A percentile compares a stretch with the other conserved stretches of the same genome.
Conservation (phyloP, 208 protist genomes). For the Trypanosoma cruzi region DNA sequence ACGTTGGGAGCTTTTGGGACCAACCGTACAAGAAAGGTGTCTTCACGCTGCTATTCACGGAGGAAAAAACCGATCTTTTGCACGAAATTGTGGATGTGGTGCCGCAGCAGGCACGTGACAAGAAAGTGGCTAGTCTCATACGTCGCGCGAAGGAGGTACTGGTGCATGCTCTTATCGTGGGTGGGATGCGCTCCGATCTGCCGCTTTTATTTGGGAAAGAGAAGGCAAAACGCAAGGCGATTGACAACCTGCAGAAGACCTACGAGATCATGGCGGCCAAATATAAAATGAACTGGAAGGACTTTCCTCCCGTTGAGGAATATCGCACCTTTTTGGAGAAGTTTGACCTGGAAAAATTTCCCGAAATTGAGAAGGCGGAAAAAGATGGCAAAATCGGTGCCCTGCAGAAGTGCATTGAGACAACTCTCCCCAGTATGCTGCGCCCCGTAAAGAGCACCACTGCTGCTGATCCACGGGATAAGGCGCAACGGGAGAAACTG, state of each 20-base stretch:
- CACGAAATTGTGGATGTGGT: constrained; percentile 78
- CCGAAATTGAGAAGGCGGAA: constrained; percentile 63
- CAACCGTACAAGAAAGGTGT: constrained; percentile 68
- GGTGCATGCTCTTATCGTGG: constrained; percentile 84
- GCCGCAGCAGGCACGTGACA: constrained; percentile 81
- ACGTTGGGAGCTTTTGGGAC: constrained; percentile 96
- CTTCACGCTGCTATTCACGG: constrained; percentile 72
- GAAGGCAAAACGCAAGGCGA: constrained; percentile 62
- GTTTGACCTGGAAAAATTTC: constrained; percentile 64
- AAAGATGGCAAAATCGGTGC: constrained; percentile 53
- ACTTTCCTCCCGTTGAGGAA: constrained; percentile 50
- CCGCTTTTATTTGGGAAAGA: constrained; percentile 78
- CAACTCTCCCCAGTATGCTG: constrained; percentile 59
- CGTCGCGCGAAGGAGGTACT: constrained; percentile 87
- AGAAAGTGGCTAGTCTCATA: constrained; percentile 92
- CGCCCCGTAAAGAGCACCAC: constrained; percentile 39
- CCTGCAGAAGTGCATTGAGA: constrained; percentile 57
- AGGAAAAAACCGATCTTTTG: constrained; percentile 87
- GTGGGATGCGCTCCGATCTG: constrained; percentile 66
- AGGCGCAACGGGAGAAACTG: constrained; percentile 39
- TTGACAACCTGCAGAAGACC: constrained; percentile 48
- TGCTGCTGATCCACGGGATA: constrained; percentile 35
- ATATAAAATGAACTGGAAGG: constrained; percentile 60
- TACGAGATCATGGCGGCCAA: constrained; percentile 59
- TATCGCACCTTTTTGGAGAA: constrained; percentile 62